phyloP scores from a whole-genome alignment of 345 rosid species.

The Eucalyptus marginata region DNA sequence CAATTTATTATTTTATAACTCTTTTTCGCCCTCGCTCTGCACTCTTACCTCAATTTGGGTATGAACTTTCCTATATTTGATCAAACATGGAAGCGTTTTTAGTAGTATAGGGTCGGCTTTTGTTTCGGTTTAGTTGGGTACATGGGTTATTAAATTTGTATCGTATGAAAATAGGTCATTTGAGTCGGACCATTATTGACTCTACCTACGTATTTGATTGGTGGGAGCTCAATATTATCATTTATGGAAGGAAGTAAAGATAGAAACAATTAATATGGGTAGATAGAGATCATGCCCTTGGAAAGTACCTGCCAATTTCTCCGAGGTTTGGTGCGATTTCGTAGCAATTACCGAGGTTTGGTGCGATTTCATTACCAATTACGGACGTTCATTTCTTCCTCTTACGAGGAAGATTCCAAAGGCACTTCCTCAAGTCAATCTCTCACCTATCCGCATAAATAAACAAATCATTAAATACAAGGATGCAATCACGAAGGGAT shows the following conservation, averaged over 20 bases:
- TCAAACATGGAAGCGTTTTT: not conserved
- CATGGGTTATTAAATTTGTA: not conserved
- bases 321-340: not conserved
- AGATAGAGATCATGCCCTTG: not conserved
- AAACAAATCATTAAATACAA: not conserved
- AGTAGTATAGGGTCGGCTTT: rapidly evolving
- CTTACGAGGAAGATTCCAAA: not conserved
- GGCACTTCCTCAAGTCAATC: not conserved
- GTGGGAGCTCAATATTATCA: not conserved
- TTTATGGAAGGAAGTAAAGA: not conserved
- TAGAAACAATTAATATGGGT: not conserved
- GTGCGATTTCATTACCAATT: not conserved
- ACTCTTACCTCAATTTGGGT: not conserved
- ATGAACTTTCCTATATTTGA: not conserved
- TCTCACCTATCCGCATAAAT: not conserved
- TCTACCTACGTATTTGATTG: not conserved
- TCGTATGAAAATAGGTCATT: too few species aligned
- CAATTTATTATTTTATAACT: not conserved
- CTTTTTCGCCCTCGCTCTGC: rapidly evolving
- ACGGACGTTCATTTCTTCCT: not conserved
- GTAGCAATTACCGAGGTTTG: not conserved
- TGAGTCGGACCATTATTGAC: not conserved
- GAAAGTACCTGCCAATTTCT: not conserved
- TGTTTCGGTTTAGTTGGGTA: too few species aligned
- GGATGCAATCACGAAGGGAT: not conserved